Percentiles rank a stretch among this genome's conserved stretches.
Conservation (phyloP, 2,329 filamentous ascomycete species). For the Venturia nashicola region DNA sequence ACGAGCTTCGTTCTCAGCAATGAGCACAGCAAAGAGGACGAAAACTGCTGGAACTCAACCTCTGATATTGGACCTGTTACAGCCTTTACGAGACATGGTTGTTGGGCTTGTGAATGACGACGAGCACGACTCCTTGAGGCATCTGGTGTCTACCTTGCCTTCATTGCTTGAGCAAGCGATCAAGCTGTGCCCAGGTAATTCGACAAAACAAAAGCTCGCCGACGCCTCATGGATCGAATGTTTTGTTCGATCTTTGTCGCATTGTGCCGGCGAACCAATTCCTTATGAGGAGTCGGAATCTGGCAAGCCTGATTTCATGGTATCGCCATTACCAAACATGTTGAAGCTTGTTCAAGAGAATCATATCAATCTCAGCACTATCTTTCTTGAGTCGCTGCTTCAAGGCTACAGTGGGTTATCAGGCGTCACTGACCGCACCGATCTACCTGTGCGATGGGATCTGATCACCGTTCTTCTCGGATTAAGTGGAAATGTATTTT, state of each 20-base stretch:
- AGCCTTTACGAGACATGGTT: not conserved
- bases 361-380: not conserved
- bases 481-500: conserved; percentile 35
- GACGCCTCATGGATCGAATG: conserved; percentile 34
- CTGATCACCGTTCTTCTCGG: conserved; percentile 31
- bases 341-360: conserved; percentile 13
- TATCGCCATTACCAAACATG: conserved; percentile 16
- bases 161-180: conserved; percentile 28
- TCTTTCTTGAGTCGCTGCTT: conserved; percentile 2
- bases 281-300: conserved; percentile 17
- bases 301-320: conserved; percentile 13
- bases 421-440: not conserved
- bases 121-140: not conserved
- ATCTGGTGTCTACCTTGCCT: not conserved
- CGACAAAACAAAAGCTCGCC: conserved; percentile 25
- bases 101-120: not conserved
- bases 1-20: conserved; percentile 12
- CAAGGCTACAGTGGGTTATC: conserved; percentile 2
- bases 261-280: conserved; percentile 20
- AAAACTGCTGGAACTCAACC: not conserved
- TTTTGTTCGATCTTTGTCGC: conserved; percentile 24
- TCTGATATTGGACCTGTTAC: not conserved
- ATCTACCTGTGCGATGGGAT: conserved; percentile 22
- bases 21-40: not conserved
- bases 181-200: conserved; percentile 26